Base-by-base conservation (phyloP, 2,329 filamentous ascomycete genomes). In the Colletotrichum camelliae region DNA sequence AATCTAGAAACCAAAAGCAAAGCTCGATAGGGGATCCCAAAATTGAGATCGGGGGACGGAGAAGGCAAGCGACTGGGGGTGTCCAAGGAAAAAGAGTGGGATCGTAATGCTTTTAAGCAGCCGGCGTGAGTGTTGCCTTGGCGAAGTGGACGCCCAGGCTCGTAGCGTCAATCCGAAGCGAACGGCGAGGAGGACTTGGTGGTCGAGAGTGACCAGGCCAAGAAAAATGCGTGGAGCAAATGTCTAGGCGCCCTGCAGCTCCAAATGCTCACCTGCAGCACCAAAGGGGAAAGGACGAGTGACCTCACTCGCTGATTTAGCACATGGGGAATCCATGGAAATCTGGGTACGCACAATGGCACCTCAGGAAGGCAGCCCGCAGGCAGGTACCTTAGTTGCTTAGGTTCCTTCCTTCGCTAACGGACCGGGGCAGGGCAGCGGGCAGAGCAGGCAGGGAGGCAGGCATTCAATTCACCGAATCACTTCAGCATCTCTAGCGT, bases 31-130 rank as follows among this genome's bases (percentile, higher is more conserved):
- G 65, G 48, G 29, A 57, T 62, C 55, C 66, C 66, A 61, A 62
- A 71, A 62, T 31, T 27, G 24, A 48, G 29, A 55, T 33, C 70
- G 60, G 31, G 12, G 43, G 39, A 64, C 43, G 43, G 67, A 35
- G 65, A 24, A 21, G 58, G 48, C 16, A 35, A 24, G 43, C 39
- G 33, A 35, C 58, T 35, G 48, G 37, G 31, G 31, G 62, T 7
- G 57, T 18, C 67, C 61, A 67, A 35, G 61, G 55, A 62, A 33
- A 62, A 71, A 66, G 68, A 75, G 72, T 67, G 72, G 72, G 69
- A 75, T 75, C n/a, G 62, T 62, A 67, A 75, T 67, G 55, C 55
- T 66, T 72, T 72, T 75, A 72, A 61, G 69, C 39, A 71, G 58
- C 29, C 31, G 29, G 52, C 64, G 24, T 43, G 29, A 52, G 33